Base-by-base conservation (phyloP, 768 basidiomycete species). In the Xerocomus brunneocitrinus region DNA sequence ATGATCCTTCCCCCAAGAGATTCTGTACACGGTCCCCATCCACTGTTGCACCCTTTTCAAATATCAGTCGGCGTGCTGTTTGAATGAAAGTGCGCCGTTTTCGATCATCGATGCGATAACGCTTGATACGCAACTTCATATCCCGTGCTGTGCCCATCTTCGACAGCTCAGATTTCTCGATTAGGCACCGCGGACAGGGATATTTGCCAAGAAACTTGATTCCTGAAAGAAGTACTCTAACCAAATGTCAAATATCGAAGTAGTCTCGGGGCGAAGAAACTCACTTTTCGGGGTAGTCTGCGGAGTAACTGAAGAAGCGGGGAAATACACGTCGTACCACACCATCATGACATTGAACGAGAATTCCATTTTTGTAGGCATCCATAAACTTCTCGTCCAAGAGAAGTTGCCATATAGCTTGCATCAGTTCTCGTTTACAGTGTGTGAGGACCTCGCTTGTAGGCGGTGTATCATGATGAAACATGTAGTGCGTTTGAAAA, bases 201-300 rank as follows among this genome's bases (percentile, higher is more conserved):
- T 8, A 19, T 19, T 10, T 31, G 3, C 44, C n/a, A 9, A 45
- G n/a, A 10, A 45, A 45, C n/a, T 45, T 45, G 14, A 31, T 45
- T 19, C 44, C 44, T 5, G 19, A 45, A 8, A 44, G 24, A 8
- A 44, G 12, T 8, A 44, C 16, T 25, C 43, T 44, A 31, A 9
- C 12, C 27, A 6, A 30, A 19, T 8, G 19, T n/a, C n/a, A 39
- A 13, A n/a, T 27, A 39, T 42, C 14, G 13, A 27, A 16, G 13
- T 16, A 27, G 32, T 22, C 8, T 9, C 5, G 27, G 27, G 27
- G 5, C 5, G 38, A n/a, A 4, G 19, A 25, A 39, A 36, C 53
- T 44, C 36, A 66, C 65, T 65, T 65, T 49, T 64, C 65, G 3
- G 62, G 60, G 35, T 67, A 67, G 44, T 67, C 65, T 3, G 60